Conservation (phyloP, 371 early-diverging fungal genomes). For the Mucor irregularis region DNA sequence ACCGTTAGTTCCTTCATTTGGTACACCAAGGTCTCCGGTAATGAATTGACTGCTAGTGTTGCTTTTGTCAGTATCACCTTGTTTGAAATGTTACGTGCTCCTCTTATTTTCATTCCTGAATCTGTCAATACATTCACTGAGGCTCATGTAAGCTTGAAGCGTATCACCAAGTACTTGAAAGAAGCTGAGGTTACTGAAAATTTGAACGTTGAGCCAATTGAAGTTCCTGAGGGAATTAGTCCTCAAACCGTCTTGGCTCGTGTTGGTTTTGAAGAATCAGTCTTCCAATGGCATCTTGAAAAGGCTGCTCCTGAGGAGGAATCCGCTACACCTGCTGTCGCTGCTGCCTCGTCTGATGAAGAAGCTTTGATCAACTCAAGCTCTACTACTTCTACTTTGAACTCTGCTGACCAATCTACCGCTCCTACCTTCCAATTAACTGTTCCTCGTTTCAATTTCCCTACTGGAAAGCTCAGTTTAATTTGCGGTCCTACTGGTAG, state of each 20-base stretch:
- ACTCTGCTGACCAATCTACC: not conserved
- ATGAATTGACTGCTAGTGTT: conserved; percentile 48
- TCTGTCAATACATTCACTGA: conserved; percentile 32
- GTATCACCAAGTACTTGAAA: conserved; percentile 54
- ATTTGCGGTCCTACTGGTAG: conserved; percentile 74
- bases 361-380: conserved; percentile 22
- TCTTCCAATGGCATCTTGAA: conserved; percentile 49
- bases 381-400: not conserved
- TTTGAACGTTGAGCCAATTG: conserved; percentile 16
- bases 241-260: conserved; percentile 25
- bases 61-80: conserved; percentile 65
- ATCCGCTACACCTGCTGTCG: not conserved
- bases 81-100: conserved; percentile 55
- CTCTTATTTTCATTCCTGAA: conserved; percentile 54
- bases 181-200: conserved; percentile 50
- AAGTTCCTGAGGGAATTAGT: conserved; percentile 14
- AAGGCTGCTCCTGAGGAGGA: not conserved
- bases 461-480: conserved; percentile 57
- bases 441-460: conserved; percentile 53
- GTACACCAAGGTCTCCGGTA: conserved; percentile 57
- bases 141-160: conserved; percentile 53
- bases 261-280: conserved; percentile 51
- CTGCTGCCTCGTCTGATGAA: not conserved
- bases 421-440: conserved; percentile 18
- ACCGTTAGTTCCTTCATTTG: conserved; percentile 57